phyloP scores from a whole-genome alignment of 139 green algal species.

The Tetraselmis chui region DNA sequence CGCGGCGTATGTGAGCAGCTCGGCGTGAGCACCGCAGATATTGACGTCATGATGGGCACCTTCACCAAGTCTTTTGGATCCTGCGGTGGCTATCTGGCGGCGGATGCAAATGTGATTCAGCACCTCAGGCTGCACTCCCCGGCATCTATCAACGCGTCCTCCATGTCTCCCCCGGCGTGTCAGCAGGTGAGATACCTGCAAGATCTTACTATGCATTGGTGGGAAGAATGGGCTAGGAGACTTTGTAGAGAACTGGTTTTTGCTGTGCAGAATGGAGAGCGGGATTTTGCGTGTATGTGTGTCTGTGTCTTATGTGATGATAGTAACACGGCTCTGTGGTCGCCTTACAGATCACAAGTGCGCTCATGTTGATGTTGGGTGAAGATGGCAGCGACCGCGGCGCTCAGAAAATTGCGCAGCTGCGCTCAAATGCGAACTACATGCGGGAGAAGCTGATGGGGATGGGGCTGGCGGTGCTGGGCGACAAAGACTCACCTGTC shows the following conservation, averaged over 20 bases:
- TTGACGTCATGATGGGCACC: constrained; percentile 99
- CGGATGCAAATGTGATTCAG: neutral
- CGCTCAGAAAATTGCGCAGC: constrained; percentile 66
- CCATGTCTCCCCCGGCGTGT: constrained; percentile 76
- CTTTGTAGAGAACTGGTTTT: too few species aligned
- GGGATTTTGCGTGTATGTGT: too few species aligned
- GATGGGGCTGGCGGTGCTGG: constrained; percentile 86
- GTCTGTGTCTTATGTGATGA: too few species aligned
- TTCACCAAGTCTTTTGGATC: constrained; percentile 99
- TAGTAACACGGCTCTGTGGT: too few species aligned
- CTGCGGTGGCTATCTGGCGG: constrained; percentile 52
- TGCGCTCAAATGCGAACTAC: constrained; percentile 92
- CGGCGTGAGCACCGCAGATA: constrained; percentile 77
- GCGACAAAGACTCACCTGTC: constrained; percentile 89
- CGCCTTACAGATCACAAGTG: neutral
- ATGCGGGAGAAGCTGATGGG: constrained; percentile 67
- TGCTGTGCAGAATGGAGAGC: too few species aligned
- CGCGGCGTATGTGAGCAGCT: constrained; percentile 79
- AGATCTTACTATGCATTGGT: too few species aligned
- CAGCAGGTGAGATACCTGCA: constrained; percentile 68
- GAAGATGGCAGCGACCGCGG: constrained; percentile 46
- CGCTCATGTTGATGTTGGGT: neutral
- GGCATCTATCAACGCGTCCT: constrained; percentile 48
- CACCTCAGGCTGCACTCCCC: neutral
- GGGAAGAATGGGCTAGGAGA: too few species aligned